A percentile compares a stretch with the other conserved stretches of the same genome.
Evolutionary conservation across 2,329 filamentous ascomycete species (phyloP).

Genomic region (Fusarium tanahbumbuense): DNA sequence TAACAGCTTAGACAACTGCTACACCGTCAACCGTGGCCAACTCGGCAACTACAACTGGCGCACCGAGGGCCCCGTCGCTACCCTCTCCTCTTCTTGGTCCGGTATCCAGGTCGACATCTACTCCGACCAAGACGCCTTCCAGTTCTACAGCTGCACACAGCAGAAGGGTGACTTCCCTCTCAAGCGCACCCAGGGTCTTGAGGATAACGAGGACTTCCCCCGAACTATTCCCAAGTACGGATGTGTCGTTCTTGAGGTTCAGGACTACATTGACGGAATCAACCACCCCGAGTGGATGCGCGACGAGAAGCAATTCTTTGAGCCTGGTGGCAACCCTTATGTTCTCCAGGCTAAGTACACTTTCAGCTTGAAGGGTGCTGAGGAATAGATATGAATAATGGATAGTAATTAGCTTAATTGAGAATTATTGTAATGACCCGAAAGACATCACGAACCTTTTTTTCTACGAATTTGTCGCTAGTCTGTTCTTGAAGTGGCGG

Average conservation of each 20-base stretch:
- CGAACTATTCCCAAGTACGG: conserved; percentile 79
- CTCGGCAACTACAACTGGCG: conserved; percentile 73
- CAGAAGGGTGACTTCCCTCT: conserved; percentile 78
- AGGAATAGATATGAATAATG: neutral
- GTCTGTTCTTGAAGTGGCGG: too few species aligned
- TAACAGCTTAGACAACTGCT: conserved; percentile 69
- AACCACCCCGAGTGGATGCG: conserved; percentile 91
- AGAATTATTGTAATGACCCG: neutral
- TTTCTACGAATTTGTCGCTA: neutral
- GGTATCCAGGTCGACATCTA: conserved; percentile 86
- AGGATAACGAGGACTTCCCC: conserved; percentile 64
- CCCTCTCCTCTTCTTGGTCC: conserved; percentile 77
- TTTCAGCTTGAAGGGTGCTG: conserved; percentile 63
- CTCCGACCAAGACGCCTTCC: conserved; percentile 87
- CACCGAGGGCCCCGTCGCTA: conserved; percentile 68
- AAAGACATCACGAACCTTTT: neutral
- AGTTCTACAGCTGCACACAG: conserved; percentile 85
- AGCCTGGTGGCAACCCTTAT: conserved; percentile 69
- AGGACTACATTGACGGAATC: conserved; percentile 94
- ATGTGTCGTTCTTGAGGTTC: conserved; percentile 89
- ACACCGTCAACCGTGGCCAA: conserved; percentile 71
- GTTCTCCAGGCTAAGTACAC: conserved; percentile 71
- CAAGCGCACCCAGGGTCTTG: conserved; percentile 76
- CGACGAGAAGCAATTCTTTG: conserved; percentile 68
- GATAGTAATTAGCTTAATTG: neutral